Base-by-base conservation (phyloP, 208 protist species). In the Blechomonas ayalai region DNA sequence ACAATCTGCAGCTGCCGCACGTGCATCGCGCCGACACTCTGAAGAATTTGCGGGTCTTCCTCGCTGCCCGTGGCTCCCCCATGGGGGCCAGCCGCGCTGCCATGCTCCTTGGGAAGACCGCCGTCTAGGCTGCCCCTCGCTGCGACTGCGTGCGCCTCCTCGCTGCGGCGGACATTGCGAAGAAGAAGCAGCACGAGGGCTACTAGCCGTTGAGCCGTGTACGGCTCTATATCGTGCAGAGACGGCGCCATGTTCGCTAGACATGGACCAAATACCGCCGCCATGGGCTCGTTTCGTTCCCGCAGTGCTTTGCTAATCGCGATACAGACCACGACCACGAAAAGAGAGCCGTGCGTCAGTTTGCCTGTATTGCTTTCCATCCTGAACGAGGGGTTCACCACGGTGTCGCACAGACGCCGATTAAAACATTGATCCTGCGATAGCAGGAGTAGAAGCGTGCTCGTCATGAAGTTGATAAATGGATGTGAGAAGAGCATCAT, bases 401-500 rank as follows among this genome's bases (percentile, higher is more conserved):
- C 24, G 1, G 62, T 71, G 51, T 68, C 58, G 50, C 60, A 74
- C 52, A 82, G 35, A 24, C 71, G 38, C 27, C 61, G 61, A 34
- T 79, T 82, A 9, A 88, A 46, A 16, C 80, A 52, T 16, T 67
- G 67, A 40, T 89, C 69, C 47, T 92, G 75, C 13, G 83, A 89
- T 19, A 80, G 39, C 19, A 92, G 58, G 34, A 92, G 45, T 26
- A 92, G 37, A n/a, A 92, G 42, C 15, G 79, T 89, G 52, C 67
- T 72, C 15, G 70, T 69, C 73, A 92, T 86, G 46, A 84, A 88
- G 44, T 67, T 71, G 40, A 86, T 73, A 41, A 88, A 88, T 4
- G 77, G 73, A 55, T 82, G 82, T 5, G 76, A 64, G 56, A 86
- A 85, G 20, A 45, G 36, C 23, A 57, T 39, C n/a, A 71, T 55